Evolutionary conservation across 177 flowering plant species (phyloP).

Genomic region (Vitis hybrid): DNA sequence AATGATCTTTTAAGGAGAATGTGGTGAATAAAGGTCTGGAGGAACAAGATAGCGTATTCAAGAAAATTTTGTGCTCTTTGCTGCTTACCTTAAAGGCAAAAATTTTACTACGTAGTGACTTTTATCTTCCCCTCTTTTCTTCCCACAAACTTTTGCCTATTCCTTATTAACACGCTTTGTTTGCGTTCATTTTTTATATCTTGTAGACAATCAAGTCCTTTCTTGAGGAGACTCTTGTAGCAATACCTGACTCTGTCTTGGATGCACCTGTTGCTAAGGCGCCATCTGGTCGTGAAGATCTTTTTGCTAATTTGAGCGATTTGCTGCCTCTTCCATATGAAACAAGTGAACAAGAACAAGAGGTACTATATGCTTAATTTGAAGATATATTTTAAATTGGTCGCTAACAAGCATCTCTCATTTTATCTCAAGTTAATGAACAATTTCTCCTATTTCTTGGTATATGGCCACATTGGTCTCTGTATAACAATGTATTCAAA

Average conservation of each 20-base stretch:
- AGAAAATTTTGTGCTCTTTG: too few relatives aligned
- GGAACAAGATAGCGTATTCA: too few relatives aligned
- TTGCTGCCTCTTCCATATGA: slow-evolving; percentile 68
- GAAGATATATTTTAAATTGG: not conserved
- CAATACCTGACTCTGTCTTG: slow-evolving; percentile 76
- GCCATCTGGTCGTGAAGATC: slow-evolving; percentile 38
- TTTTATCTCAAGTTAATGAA: not conserved
- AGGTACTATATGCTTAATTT: slow-evolving; percentile 44
- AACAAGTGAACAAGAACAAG: slow-evolving; percentile 35
- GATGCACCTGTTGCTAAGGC: slow-evolving; percentile 52
- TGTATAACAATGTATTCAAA: not conserved
- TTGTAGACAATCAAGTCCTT: slow-evolving; percentile 76
- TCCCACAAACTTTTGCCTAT: not conserved
- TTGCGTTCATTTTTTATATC: slow-evolving; percentile 1
- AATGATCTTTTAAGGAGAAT: too few relatives aligned
- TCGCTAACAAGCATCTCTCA: not conserved
- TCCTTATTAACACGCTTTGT: not conserved
- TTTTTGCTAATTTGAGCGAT: slow-evolving; percentile 46
- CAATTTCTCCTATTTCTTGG: slow-evolving; percentile 5
- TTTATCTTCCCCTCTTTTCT: not conserved
- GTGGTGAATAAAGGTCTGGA: too few relatives aligned
- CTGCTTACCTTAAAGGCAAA: too few relatives aligned
- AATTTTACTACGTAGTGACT: too few relatives aligned
- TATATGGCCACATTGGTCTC: not conserved
- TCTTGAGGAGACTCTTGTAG: slow-evolving; percentile 76